Evolutionary conservation across 495 filamentous ascomycete species (phyloP).

Genomic region (Aspergillus saccharolyticus): DNA sequence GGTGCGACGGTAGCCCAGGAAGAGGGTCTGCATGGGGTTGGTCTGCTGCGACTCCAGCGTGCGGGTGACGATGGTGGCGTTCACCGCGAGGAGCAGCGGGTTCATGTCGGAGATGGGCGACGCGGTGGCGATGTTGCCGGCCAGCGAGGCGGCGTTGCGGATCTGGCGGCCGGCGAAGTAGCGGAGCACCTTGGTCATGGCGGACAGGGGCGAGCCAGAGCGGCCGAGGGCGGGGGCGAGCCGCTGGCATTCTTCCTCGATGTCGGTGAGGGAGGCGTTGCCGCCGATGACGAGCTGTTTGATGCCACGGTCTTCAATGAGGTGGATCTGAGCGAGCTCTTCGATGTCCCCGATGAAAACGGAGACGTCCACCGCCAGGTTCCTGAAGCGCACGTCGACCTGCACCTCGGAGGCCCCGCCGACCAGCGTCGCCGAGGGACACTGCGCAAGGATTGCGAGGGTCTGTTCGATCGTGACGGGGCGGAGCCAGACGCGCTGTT

Average conservation of each 20-base stretch:
- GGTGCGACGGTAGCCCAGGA: conserved; percentile 83
- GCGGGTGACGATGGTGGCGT: conserved; percentile 71
- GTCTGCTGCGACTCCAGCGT: conserved; percentile 60
- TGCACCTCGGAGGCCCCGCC: conserved; percentile 95
- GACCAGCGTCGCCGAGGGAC: conserved; percentile 85
- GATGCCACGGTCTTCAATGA: conserved; percentile 53
- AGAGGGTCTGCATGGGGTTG: conserved; percentile 85
- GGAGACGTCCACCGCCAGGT: conserved; percentile 74
- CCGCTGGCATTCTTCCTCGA: conserved; percentile 52
- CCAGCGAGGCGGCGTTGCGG: conserved; percentile 93
- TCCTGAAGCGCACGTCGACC: conserved; percentile 97
- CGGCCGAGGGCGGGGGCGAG: conserved; percentile 1
- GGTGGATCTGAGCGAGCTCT: conserved; percentile 70
- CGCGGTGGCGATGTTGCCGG: conserved; percentile 90
- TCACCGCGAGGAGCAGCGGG: conserved; percentile 82
- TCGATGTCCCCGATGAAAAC: conserved; percentile 91
- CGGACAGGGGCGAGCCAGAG: conserved; percentile 47
- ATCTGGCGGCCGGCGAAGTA: conserved; percentile 98
- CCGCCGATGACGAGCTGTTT: conserved; percentile 74
- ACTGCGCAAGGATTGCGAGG: conserved; percentile 77
- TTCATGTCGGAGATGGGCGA: conserved; percentile 96
- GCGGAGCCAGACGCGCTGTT: conserved; percentile 85
- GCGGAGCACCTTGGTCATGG: conserved; percentile 65
- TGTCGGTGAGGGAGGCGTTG: conserved; percentile 80
- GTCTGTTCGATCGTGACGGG: conserved; percentile 81